Evolutionary conservation across 2,329 filamentous ascomycete species (phyloP), one percentile per base, ranked within the genome.

Genomic region (Penicillium sp.): DNA sequence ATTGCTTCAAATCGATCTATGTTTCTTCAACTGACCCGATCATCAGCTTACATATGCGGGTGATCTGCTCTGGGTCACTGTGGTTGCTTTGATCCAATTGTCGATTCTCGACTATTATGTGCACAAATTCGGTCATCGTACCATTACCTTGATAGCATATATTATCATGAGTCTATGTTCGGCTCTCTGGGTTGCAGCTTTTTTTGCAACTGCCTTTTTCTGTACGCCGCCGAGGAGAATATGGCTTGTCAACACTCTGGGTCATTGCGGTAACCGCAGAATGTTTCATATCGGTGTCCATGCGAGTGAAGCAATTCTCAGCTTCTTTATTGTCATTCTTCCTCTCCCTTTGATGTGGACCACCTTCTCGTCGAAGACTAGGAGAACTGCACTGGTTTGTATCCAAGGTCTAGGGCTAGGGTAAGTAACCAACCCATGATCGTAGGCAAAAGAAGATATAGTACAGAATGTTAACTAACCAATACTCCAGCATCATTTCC

Each of bases 21-120:
- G 7, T 36, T 31, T n/a, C 5, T 19, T 31, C 1, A 7, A 8
- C 58, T 61, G 40, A 62, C 31, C 4, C 16, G 5, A 42, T n/a
- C 25, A 10, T 30, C 33, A 65, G 63, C 51, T 63, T 19, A 57
- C 48, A 41, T 65, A 61, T 42, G 41, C 48, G 10, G 55, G 61
- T 8, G 58, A 62, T 16, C 57, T 65, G n/a, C 46, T 65, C 11
- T 58, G 61, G 58, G 40, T 61, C n/a, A 59, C 54, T 5, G 44
- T 50, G 5, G 37, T 61, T 33, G 42, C 43, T 2, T 38, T 60
- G 45, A 43, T 58, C 19, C 63, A 65, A 26, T 25, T 61, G 3
- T 64, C 63, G 6, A 42, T 64, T 35, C 49, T 64, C 2, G 54
- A 59, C 22, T 61, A 58, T 36, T 64, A 58, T 25, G 55, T 65